Conservation (phyloP, 129 eudicot species). For the Erigeron canadensis region DNA sequence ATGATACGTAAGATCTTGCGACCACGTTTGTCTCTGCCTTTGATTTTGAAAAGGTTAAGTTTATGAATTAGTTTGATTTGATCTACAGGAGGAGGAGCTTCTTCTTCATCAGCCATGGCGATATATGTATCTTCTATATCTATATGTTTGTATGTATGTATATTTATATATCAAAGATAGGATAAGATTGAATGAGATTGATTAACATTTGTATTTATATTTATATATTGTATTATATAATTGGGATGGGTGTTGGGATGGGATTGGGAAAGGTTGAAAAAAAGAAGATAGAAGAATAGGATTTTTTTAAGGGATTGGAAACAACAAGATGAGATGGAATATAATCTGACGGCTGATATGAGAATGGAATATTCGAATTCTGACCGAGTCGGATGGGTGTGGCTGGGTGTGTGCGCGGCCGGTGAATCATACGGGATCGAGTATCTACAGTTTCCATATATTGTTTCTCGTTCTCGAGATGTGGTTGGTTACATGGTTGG, state of each 20-base stretch:
- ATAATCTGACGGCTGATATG: constrained; percentile 37
- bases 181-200: background rate
- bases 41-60: constrained; percentile 55
- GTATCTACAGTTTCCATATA: constrained; percentile 8
- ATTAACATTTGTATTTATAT: background rate
- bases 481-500: constrained; percentile 4
- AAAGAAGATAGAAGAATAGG: background rate
- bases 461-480: background rate
- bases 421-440: constrained; percentile 15
- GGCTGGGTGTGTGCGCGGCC: background rate
- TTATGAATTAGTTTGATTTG: constrained; percentile 43
- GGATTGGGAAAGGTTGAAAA: background rate
- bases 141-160: too few relatives aligned
- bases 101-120: constrained; percentile 39
- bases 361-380: constrained; percentile 33
- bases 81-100: constrained; percentile 8
- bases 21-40: constrained; percentile 64
- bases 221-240: background rate
- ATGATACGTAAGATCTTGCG: constrained; percentile 47
- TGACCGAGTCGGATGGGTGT: constrained; percentile 12
- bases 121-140: background rate
- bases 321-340: constrained; percentile 25
- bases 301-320: background rate
- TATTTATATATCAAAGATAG: background rate
- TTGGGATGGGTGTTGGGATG: too few relatives aligned